Evolutionary conservation across 2,329 filamentous ascomycete genomes (phyloP), one percentile per base, ranked within the genome.

Genomic region (Orbilia ellipsospora): DNA sequence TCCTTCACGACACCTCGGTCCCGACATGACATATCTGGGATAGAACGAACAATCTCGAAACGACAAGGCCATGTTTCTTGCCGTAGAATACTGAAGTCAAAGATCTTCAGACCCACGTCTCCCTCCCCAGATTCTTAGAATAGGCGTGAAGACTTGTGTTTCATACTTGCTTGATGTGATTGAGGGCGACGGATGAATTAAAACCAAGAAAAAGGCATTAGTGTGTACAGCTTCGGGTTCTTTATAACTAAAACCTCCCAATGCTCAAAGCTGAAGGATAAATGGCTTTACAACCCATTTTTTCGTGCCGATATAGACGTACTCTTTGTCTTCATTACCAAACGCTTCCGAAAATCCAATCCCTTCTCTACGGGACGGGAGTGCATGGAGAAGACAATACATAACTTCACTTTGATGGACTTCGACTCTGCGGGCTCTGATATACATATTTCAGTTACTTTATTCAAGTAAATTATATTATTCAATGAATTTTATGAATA

Each of bases 321-420:
- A 67, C 60, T 74, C n/a, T 81, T 84, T 80, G 80, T 83, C 84
- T 65, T 77, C 81, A 89, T 89, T 89, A 90, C 88, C 88, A 90
- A 90, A 88, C 88, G 89, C 73, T 40, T 77, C 61, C 55, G 66
- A 59, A n/a, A 83, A 54, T 23, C 83, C 83, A 82, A 83, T 83
- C 83, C 84, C 79, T 78, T 78, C 81, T 82, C 83, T 80, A 82
- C 87, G 83, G 83, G 86, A 84, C 83, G 83, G 83, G 82, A 84
- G 87, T 89, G 88, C 86, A 89, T 90, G 88, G 86, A 89, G 86
- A 86, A 84, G 83, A 84, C 86, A 85, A 84, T 82, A 88, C 86
- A 88, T 85, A 65, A 77, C 42, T 23, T 69, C 56, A 15, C 40
- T 18, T 48, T 48, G 13, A 12, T 48, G 13, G 13, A 18, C 13